phyloP scores from a whole-genome alignment of 768 basidiomycete species.

The Leucosporidium creatinivorum region DNA sequence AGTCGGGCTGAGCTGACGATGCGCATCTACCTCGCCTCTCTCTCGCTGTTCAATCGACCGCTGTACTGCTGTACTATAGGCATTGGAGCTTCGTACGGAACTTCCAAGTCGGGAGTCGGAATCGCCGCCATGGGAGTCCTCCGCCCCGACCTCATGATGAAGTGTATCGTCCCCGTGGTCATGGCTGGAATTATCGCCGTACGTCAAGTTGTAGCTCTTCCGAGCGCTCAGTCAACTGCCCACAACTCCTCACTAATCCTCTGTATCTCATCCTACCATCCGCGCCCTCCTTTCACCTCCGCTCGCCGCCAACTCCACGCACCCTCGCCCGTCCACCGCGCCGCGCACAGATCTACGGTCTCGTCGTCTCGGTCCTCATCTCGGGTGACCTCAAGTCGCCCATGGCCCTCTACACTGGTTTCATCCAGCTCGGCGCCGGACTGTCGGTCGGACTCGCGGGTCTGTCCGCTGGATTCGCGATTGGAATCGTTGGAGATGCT shows the following conservation, averaged over 20 bases:
- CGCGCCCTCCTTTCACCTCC: neutral
- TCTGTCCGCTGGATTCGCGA: slow-evolving; percentile 90
- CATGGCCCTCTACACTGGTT: slow-evolving; percentile 89
- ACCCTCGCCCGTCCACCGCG: neutral
- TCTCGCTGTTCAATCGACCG: neutral
- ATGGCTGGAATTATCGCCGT: slow-evolving; percentile 99
- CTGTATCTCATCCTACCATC: neutral
- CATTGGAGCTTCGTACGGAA: slow-evolving; percentile 58
- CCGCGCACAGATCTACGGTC: slow-evolving; percentile 55
- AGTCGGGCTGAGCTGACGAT: neutral
- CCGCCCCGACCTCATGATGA: slow-evolving; percentile 93
- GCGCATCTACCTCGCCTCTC: neutral
- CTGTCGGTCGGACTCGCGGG: slow-evolving; percentile 87
- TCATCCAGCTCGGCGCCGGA: slow-evolving; percentile 89
- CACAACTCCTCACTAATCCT: neutral
- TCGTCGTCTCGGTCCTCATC: slow-evolving; percentile 98
- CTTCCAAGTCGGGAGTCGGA: slow-evolving; percentile 90
- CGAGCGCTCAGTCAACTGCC: neutral
- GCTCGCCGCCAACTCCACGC: neutral
- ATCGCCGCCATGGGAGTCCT: slow-evolving; percentile 97
- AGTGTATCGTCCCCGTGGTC: slow-evolving; percentile 91
- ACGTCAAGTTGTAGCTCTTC: slow-evolving; percentile 42
- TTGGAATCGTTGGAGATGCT: slow-evolving; percentile 98
- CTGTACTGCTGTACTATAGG: slow-evolving; percentile 24
- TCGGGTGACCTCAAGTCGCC: slow-evolving; percentile 60